Conservation (phyloP, 768 basidiomycete species). For the Daedaleopsis sinensis region DNA sequence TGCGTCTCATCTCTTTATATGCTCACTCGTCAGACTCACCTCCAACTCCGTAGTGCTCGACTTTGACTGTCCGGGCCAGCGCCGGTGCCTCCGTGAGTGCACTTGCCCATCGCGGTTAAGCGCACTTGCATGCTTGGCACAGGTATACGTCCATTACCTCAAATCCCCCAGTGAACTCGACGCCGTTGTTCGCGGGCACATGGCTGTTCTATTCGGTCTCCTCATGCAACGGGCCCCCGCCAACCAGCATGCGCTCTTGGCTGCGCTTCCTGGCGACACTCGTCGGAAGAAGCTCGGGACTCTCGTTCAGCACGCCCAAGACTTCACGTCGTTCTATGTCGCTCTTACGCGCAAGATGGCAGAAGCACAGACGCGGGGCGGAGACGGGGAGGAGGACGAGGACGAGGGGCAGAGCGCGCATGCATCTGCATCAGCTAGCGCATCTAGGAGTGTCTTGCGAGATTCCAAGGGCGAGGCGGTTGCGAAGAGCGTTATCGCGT, state of each 20-base stretch:
- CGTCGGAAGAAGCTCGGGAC: slow-evolving; percentile 32
- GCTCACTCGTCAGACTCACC: slow-evolving; percentile 4
- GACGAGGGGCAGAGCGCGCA: slow-evolving; percentile 6
- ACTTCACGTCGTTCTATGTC: slow-evolving; percentile 46
- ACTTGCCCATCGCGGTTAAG: slow-evolving; percentile 48
- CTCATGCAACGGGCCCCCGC: slow-evolving; percentile 38
- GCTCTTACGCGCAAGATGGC: slow-evolving; percentile 35
- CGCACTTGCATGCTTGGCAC: slow-evolving; percentile 53
- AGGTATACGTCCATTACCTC: slow-evolving; percentile 48
- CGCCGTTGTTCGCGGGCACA: slow-evolving; percentile 68
- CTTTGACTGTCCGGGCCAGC: slow-evolving; percentile 52
- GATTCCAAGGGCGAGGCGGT: slow-evolving; percentile 34
- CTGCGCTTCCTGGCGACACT: slow-evolving; percentile 39
- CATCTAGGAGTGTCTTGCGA: slow-evolving; percentile 17
- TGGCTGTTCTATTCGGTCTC: slow-evolving; percentile 72
- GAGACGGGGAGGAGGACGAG: slow-evolving; percentile 11
- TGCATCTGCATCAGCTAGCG: not conserved
- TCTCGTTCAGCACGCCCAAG: slow-evolving; percentile 40
- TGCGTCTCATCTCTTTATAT: slow-evolving; percentile 36
- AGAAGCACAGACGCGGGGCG: not conserved
- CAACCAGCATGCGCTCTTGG: slow-evolving; percentile 38
- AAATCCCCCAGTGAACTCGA: slow-evolving; percentile 34
- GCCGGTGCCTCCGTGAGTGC: slow-evolving; percentile 55
- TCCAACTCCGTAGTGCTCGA: slow-evolving; percentile 45
- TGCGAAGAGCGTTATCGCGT: slow-evolving; percentile 48